phyloP scores from a whole-genome alignment of 805 yeast genomes.

The Candida nemodendra region DNA sequence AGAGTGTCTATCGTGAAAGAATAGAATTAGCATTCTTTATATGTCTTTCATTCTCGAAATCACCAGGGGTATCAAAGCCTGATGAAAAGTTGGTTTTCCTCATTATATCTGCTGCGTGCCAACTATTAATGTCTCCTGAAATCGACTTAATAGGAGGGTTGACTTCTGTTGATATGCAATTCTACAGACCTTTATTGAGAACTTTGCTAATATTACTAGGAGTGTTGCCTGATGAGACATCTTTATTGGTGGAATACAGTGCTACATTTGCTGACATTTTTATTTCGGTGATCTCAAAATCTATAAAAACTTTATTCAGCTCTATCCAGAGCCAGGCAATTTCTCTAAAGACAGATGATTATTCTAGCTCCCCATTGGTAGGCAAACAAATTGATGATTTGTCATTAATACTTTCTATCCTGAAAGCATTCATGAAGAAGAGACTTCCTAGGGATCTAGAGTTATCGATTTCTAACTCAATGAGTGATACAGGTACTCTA shows the following conservation, averaged over 20 bases:
- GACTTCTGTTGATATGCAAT: conserved; percentile 35
- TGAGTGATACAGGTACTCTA: conserved; percentile 59
- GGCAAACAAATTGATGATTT: conserved; percentile 63
- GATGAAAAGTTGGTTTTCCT: conserved; percentile 39
- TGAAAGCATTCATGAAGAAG: conserved; percentile 53
- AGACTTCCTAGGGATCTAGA: conserved; percentile 48
- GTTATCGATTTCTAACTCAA: conserved; percentile 47
- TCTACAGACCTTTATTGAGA: conserved; percentile 62
- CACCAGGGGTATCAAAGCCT: conserved; percentile 25
- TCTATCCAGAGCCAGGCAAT: conserved; percentile 58
- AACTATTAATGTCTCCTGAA: conserved; percentile 48
- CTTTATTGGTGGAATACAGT: conserved; percentile 44
- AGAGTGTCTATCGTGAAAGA: conserved; percentile 56
- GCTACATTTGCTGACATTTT: conserved; percentile 57
- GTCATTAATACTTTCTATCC: conserved; percentile 58
- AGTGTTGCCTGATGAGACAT: conserved; percentile 40
- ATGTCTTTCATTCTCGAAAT: conserved; percentile 39
- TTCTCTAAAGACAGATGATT: conserved; percentile 37
- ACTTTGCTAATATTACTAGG: conserved; percentile 50
- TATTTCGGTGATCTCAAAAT: conserved; percentile 61
- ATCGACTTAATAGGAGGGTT: conserved; percentile 47
- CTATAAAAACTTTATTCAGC: conserved; percentile 57
- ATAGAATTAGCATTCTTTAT: conserved; percentile 64
- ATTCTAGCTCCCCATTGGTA: conserved; percentile 35
- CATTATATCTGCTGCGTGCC: conserved; percentile 42